Evolutionary conservation across 371 early-diverging fungal species (phyloP), one percentile per base, ranked within the genome.

Genomic region (Mortierella sp.): DNA sequence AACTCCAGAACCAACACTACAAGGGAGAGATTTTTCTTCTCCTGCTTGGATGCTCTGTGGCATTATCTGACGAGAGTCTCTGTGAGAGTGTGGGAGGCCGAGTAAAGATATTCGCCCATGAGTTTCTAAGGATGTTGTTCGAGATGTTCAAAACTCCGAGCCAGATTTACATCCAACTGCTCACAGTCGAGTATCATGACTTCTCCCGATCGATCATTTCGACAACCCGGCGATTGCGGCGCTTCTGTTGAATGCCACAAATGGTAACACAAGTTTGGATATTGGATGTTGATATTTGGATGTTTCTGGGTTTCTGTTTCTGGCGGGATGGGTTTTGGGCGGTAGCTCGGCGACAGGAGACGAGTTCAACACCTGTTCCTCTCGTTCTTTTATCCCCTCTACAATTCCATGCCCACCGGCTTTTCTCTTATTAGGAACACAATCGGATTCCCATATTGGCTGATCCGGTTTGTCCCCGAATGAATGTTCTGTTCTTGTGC

Each of bases 41-140:
- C 16, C 57, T 64, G 7, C 64, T 70, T 50, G n/a, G 70, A 70
- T 44, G 70, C 70, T 1, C 43, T 70, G 1, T 70, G 70, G 70
- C 28, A 43, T 19, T 62, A 68, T 21, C 44, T 29, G 57, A 62
- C 26, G 18, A 45, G 4, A n/a, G n/a, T n/a, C n/a, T 21, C 43
- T 11, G 5, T 3, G 9, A 51, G 15, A 21, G 18, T 45, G n/a
- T n/a, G n/a, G 11, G 44, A 51, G 30, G 7, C 50, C 7, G 56
- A 68, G 57, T n/a, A 25, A 68, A 43, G 62, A 57, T 6, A 58
- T 23, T n/a, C 37, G n/a, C 51, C 28, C 28, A 48, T 30, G 15
- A 26, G 26, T 18, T 29, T 29, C 23, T 50, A 18, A 37, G 30
- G 18, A 26, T 9, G 21, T 16, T 6, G 2, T 37, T 26, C 37